phyloP scores from a whole-genome alignment of 2,329 filamentous ascomycete species.

The Conoideocrella luteorostrata region DNA sequence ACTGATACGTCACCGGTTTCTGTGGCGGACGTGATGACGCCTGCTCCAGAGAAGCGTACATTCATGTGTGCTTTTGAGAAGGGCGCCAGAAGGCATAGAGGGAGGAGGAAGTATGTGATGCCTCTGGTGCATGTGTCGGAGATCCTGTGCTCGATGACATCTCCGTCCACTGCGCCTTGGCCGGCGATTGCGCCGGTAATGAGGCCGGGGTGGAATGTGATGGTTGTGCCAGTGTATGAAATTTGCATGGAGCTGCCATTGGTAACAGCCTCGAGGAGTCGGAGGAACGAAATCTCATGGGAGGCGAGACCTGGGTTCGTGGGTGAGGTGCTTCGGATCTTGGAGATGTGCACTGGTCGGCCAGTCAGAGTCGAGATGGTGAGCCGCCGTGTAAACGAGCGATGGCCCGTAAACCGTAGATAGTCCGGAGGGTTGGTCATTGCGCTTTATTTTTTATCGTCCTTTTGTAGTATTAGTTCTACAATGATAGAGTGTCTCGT shows the following conservation, averaged over 20 bases:
- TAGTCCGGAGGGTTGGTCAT: constrained; percentile 44
- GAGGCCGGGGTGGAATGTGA: constrained; percentile 86
- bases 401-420: constrained; percentile 77
- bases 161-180: constrained; percentile 60
- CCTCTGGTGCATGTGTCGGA: constrained; percentile 72
- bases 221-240: constrained; percentile 88
- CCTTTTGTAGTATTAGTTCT: no score
- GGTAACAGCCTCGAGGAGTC: constrained; percentile 87
- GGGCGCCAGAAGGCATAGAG: constrained; percentile 82
- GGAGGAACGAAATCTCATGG: constrained; percentile 92
- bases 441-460: constrained; percentile 5
- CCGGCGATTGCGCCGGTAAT: constrained; percentile 81
- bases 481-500: not conserved
- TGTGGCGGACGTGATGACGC: constrained; percentile 86
- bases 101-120: constrained; percentile 85
- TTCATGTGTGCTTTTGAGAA: constrained; percentile 91
- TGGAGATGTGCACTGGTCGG: constrained; percentile 81
- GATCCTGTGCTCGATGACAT: constrained; percentile 75
- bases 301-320: constrained; percentile 83
- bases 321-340: constrained; percentile 82
- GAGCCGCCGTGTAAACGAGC: constrained; percentile 75
- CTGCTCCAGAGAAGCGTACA: constrained; percentile 80
- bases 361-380: constrained; percentile 89
- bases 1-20: constrained; percentile 80
- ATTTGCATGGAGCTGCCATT: constrained; percentile 95